Conservation (phyloP, 2,329 filamentous ascomycete species). For the Cladorrhinum sp. region DNA sequence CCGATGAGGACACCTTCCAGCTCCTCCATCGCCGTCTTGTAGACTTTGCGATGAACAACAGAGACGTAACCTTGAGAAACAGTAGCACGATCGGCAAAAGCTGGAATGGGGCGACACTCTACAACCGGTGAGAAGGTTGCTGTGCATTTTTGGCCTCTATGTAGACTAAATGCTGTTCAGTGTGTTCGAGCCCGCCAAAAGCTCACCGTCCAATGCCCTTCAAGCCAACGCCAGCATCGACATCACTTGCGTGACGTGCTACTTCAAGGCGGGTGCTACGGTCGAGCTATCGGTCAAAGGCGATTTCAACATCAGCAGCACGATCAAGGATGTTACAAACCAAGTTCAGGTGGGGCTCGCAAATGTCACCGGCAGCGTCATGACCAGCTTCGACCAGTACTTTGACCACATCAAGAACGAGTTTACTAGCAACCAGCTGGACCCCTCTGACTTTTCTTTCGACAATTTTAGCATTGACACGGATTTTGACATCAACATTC, state of each 20-base stretch:
- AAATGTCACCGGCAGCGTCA: too few species aligned
- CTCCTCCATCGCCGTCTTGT: constrained; percentile 27
- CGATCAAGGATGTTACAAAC: too few species aligned
- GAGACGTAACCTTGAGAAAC: constrained; percentile 29
- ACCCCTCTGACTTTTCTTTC: too few species aligned
- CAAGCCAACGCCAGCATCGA: constrained; percentile 33
- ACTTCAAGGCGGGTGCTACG: constrained; percentile 44
- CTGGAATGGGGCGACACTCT: constrained; percentile 39
- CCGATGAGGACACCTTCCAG: constrained; percentile 24
- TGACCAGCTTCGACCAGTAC: too few species aligned
- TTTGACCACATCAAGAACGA: too few species aligned
- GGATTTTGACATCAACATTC: constrained; percentile 44
- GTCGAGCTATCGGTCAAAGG: too few species aligned
- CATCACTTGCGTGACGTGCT: constrained; percentile 48
- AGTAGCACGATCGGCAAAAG: constrained; percentile 37
- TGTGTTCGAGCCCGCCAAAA: too few species aligned
- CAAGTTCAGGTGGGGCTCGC: too few species aligned
- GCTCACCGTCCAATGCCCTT: neutral
- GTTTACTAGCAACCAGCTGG: too few species aligned
- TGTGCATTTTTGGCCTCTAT: too few species aligned
- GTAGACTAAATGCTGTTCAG: too few species aligned
- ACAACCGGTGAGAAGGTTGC: constrained; percentile 24
- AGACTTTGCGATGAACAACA: constrained; percentile 17
- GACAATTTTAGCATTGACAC: constrained; percentile 16
- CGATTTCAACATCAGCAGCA: too few species aligned